phyloP scores from a whole-genome alignment of 495 filamentous ascomycete species.

The Sabuloglossum arenarium region DNA sequence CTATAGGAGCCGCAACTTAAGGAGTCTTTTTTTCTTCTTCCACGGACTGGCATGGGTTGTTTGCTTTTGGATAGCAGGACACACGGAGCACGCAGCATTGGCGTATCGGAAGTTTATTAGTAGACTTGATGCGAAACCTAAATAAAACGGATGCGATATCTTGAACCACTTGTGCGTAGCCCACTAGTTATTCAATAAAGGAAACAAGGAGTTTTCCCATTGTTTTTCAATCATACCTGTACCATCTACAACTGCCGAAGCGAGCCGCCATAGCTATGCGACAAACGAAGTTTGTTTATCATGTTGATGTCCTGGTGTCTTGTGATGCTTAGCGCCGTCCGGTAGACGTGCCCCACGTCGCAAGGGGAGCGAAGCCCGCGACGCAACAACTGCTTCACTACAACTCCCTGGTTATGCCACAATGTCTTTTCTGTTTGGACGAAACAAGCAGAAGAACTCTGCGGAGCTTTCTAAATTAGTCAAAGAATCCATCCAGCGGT shows the following conservation, averaged over 20 bases:
- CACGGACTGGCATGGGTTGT: no score
- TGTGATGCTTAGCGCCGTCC: background rate
- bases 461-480: constrained; percentile 34
- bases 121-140: background rate
- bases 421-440: constrained; percentile 87
- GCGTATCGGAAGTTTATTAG: background rate
- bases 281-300: background rate
- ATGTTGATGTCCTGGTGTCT: background rate
- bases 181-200: background rate
- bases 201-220: no score
- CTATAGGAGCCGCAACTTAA: background rate
- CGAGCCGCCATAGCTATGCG: background rate
- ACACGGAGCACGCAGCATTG: background rate
- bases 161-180: background rate
- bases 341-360: background rate
- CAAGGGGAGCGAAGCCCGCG: background rate
- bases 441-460: constrained; percentile 35
- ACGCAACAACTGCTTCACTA: background rate
- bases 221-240: no score
- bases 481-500: constrained; percentile 33
- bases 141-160: background rate
- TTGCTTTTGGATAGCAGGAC: background rate
- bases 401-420: constrained; percentile 1
- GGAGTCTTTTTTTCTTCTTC: background rate
- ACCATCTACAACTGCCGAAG: background rate